Evolutionary conservation across 345 rosid species (phyloP).

Genomic region (Acer negundo): DNA sequence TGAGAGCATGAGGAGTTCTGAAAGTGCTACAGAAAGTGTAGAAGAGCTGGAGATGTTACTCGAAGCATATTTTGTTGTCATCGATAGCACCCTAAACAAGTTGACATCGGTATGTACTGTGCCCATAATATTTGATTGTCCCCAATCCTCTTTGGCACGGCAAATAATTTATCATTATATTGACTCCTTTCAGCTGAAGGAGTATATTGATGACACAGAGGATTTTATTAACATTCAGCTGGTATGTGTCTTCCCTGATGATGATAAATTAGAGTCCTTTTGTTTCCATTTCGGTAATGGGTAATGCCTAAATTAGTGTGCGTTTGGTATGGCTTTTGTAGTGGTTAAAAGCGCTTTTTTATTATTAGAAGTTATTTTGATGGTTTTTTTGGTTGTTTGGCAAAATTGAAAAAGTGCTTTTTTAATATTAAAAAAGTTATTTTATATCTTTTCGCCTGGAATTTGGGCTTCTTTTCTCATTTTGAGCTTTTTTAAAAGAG

Average conservation of each 20-base stretch:
- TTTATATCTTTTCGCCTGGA: too few species aligned
- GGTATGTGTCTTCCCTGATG: slow-evolving; percentile 37
- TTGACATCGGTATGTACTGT: slow-evolving; percentile 73
- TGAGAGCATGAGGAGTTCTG: slow-evolving; percentile 86
- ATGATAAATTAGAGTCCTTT: not conserved
- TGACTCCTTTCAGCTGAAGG: slow-evolving; percentile 73
- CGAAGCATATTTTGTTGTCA: slow-evolving; percentile 97
- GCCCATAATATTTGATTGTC: not conserved
- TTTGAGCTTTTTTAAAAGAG: too few species aligned
- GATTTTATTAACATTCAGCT: slow-evolving; percentile 98
- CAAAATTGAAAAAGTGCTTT: too few species aligned
- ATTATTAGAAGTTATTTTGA: too few species aligned
- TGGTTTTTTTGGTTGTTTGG: too few species aligned
- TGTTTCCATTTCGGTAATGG: not conserved
- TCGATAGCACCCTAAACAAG: slow-evolving; percentile 94
- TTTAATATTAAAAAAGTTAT: too few species aligned
- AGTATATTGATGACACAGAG: slow-evolving; percentile 95
- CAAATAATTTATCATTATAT: slow-evolving; percentile 3
- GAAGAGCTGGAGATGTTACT: slow-evolving; percentile 99
- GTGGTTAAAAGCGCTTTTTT: too few species aligned
- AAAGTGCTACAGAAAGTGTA: slow-evolving; percentile 67
- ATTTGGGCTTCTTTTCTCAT: too few species aligned
- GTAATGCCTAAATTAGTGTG: not conserved
- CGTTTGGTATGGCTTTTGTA: too few species aligned
- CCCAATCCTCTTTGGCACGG: not conserved